phyloP scores from a whole-genome alignment of 2,329 filamentous ascomycete genomes.

The Penicillium freii region DNA sequence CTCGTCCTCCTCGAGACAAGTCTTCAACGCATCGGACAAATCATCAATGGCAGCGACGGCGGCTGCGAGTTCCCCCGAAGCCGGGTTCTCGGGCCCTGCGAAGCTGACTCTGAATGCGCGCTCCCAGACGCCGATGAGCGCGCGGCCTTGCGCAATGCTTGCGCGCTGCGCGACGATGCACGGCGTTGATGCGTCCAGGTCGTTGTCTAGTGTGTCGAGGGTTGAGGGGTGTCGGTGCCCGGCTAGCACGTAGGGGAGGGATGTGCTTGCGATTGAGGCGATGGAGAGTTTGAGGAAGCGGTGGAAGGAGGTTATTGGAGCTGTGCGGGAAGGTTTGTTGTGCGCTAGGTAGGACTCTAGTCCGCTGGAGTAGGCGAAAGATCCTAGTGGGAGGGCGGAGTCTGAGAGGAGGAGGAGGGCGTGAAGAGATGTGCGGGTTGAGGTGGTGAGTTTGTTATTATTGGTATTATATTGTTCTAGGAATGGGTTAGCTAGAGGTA shows the following conservation, averaged over 20 bases:
- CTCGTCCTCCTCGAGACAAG: conserved; percentile 25
- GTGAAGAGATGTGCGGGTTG: conserved; percentile 41
- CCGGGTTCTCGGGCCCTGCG: conserved; percentile 11
- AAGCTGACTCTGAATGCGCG: conserved; percentile 48
- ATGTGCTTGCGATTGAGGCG: conserved; percentile 57
- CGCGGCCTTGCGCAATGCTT: conserved; percentile 60
- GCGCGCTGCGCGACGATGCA: conserved; percentile 63
- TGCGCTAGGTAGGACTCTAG: conserved; percentile 65
- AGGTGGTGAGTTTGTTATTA: conserved; percentile 7
- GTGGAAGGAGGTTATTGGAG: conserved; percentile 48
- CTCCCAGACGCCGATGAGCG: conserved; percentile 61
- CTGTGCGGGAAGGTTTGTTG: conserved; percentile 42
- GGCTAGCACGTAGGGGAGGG: conserved; percentile 59
- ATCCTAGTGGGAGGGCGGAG: conserved; percentile 62
- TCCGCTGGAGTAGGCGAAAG: conserved; percentile 64
- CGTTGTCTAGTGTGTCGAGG: conserved; percentile 58
- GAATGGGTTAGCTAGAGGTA: neutral
- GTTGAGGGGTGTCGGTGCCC: conserved; percentile 52
- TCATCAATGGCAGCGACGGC: conserved; percentile 33
- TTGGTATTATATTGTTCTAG: conserved; percentile 6
- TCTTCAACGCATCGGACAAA: conserved; percentile 43
- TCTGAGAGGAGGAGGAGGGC: conserved; percentile 61
- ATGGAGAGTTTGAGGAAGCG: conserved; percentile 58
- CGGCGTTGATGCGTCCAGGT: conserved; percentile 61
- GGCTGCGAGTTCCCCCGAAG: conserved; percentile 18